Percentiles rank a stretch among this genome's conserved stretches.
Evolutionary conservation across 768 basidiomycete species (phyloP).

Genomic region (Thelephora aurantiotincta): DNA sequence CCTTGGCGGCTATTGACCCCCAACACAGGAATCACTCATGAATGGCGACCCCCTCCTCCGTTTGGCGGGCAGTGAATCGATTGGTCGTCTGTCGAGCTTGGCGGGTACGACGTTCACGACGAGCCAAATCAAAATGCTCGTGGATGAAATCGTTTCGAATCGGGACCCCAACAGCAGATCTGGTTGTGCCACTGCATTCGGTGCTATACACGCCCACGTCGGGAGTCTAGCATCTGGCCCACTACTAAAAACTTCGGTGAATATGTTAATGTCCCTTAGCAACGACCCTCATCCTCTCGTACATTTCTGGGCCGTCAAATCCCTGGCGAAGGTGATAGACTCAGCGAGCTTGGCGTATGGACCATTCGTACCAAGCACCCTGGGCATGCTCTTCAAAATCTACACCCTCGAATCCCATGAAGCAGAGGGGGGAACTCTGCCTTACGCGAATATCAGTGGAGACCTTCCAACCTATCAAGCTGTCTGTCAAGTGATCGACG

Average conservation of each 20-base stretch:
- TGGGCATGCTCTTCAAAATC: conserved; percentile 83
- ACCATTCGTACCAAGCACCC: conserved; percentile 75
- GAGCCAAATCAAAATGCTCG: conserved; percentile 75
- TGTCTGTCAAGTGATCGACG: conserved; percentile 84
- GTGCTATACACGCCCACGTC: conserved; percentile 81
- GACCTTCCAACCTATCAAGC: conserved; percentile 88
- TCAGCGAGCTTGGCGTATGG: conserved; percentile 87
- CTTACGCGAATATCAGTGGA: conserved; percentile 75
- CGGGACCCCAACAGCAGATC: conserved; percentile 86
- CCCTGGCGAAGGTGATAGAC: conserved; percentile 77
- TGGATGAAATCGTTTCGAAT: conserved; percentile 89
- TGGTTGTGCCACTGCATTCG: conserved; percentile 87
- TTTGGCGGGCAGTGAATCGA: conserved; percentile 69
- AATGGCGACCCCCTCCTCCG: conserved; percentile 72
- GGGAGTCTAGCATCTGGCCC: conserved; percentile 93
- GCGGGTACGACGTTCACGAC: conserved; percentile 78
- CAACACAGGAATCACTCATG: conserved; percentile 54
- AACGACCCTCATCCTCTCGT: conserved; percentile 96
- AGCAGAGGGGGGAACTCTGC: conserved; percentile 74
- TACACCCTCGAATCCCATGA: conserved; percentile 89
- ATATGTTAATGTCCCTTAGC: conserved; percentile 86
- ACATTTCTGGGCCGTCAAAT: conserved; percentile 84
- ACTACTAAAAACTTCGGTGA: conserved; percentile 87
- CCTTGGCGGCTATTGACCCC: conserved; percentile 3
- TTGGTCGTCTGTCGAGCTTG: conserved; percentile 76